Evolutionary conservation across 2,329 filamentous ascomycete genomes (phyloP).

Genomic region (Penicillium brasilianum): DNA sequence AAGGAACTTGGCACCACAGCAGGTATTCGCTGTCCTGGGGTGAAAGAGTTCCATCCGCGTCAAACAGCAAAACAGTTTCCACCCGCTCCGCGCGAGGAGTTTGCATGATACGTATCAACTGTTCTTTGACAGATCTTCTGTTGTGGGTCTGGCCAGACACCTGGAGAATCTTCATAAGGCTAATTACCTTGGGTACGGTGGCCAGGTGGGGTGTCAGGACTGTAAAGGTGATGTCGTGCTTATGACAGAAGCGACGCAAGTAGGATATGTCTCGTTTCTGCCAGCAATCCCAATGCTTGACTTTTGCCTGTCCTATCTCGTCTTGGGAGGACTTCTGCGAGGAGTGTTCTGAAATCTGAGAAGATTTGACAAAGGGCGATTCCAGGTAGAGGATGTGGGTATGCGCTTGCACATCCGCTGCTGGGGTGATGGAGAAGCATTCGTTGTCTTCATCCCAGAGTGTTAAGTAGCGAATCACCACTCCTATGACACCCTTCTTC

Average conservation of each 20-base stretch:
- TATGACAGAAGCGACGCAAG: neutral
- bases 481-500: neutral
- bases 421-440: neutral
- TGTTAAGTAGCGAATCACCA: neutral
- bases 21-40: neutral
- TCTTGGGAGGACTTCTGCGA: neutral
- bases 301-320: neutral
- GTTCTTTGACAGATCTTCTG: neutral
- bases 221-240: neutral
- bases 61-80: neutral
- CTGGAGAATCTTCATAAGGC: neutral
- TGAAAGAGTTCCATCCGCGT: neutral
- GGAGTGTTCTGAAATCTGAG: too few species aligned
- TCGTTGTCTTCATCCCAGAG: neutral
- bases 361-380: neutral
- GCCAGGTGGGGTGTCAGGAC: neutral
- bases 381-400: conserved; percentile 1
- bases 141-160: neutral
- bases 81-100: too few species aligned
- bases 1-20: neutral
- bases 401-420: neutral
- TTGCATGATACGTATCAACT: neutral
- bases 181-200: neutral
- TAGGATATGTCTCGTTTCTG: neutral
- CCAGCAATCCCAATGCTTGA: neutral